Base-by-base conservation (phyloP, 2,329 filamentous ascomycete genomes). In the Setomelanomma holmii region DNA sequence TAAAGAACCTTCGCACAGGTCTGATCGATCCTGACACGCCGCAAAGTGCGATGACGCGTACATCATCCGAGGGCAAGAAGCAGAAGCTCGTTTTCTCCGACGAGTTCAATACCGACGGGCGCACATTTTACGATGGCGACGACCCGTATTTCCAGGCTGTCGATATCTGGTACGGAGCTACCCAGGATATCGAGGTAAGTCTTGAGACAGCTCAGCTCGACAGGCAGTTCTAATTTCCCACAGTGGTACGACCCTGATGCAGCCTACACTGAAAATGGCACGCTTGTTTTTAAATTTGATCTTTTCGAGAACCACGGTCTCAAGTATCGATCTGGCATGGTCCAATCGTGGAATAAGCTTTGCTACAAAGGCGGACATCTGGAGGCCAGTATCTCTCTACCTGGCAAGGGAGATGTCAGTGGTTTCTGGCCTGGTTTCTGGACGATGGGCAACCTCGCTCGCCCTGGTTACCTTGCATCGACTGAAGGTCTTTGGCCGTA, bases 381-480 rank as follows among this genome's bases (percentile, higher is more conserved):
- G 12, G 88, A 90, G 74, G 86, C 86, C 17, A 88, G 85, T 64
- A 85, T 90, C 45, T 90, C 87, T 4, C 77, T 90, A 5, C 88
- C 88, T 12, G 88, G 87, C 14, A 75, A 79, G 40, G 88, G 87
- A 40, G 85, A 89, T 57, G 82, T 85, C 12, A 80, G 84, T 49
- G 88, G 88, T 51, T 88, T 90, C 73, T 90, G 88, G 88, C 88
- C 88, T 36, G 88, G 88, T 72, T 88, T 89, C 72, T 90, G 88
- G 88, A 80, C 86, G 0, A 89, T 90, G 86, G 88, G 88, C 4
- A 90, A 90, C 64, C 79, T 90, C 19, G 88, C 84, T 33, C 81
- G 88, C 58, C 85, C 88, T 21, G 88, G 88, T 11, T 89, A 89
- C 71, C 80, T 85, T 24, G 84, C 86, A 8, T 89, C 87, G 1